These are phyloP conservation scores for Aureobasidium melanogenum DNA, from an alignment of 2,329 filamentous ascomycete genomes.

Conservation along the genomic window DNA sequence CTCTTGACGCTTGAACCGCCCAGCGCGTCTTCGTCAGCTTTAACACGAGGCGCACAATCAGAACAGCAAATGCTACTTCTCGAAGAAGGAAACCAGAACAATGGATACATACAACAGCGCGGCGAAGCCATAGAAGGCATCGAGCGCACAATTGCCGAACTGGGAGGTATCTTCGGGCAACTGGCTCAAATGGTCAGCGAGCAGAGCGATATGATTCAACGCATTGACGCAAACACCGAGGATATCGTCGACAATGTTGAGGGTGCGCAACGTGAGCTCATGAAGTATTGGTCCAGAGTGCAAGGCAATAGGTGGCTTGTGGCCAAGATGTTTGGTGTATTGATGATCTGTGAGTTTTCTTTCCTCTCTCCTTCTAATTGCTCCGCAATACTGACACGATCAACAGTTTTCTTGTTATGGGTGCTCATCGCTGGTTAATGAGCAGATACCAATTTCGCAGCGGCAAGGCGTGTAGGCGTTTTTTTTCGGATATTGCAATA, in stretches of 20 bases:
- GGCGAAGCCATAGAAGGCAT: constrained; percentile 96
- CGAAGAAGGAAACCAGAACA: constrained; percentile 86
- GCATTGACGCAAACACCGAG: constrained; percentile 95
- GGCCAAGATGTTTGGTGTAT: constrained; percentile 72
- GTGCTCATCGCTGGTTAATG: constrained; percentile 24
- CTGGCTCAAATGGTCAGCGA: constrained; percentile 94
- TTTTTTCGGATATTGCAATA: too few species aligned
- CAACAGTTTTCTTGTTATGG: constrained; percentile 27
- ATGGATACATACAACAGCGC: constrained; percentile 84
- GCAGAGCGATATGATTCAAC: constrained; percentile 94
- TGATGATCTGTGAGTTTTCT: constrained; percentile 70
- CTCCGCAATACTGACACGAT: background rate
- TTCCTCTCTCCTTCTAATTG: background rate
- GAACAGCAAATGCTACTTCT: constrained; percentile 74
- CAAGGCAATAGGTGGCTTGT: constrained; percentile 94
- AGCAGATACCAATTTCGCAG: background rate
- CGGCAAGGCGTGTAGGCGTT: background rate
- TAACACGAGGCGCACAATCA: constrained; percentile 47
- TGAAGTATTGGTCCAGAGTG: constrained; percentile 94
- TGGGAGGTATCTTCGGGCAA: constrained; percentile 89
- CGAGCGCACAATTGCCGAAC: constrained; percentile 85
- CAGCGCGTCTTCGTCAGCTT: constrained; percentile 33
- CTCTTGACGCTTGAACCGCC: constrained; percentile 73
- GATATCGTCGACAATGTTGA: constrained; percentile 98
- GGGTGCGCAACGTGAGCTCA: constrained; percentile 83